phyloP scores from a whole-genome alignment of 176 grass and related monocot species.

The Oryza longistaminata region DNA sequence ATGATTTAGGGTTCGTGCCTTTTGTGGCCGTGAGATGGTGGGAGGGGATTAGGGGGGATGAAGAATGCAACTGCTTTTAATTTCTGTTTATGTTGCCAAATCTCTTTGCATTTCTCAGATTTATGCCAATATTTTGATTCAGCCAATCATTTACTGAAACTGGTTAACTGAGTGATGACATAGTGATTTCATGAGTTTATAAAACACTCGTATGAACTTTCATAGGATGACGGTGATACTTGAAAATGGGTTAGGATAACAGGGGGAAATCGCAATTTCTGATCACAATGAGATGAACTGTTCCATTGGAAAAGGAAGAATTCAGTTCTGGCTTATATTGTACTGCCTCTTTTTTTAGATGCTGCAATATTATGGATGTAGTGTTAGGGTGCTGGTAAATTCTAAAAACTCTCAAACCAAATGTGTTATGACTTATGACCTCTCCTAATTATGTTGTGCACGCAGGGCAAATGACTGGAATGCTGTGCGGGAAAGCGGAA shows the following conservation, averaged over 20 bases:
- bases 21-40: neutral
- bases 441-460: neutral
- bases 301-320: neutral
- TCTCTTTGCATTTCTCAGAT: neutral
- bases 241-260: neutral
- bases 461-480: slow-evolving; percentile 30
- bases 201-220: neutral
- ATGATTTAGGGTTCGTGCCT: neutral
- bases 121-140: neutral
- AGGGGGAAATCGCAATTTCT: neutral
- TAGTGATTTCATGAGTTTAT: neutral
- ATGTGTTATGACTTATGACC: neutral
- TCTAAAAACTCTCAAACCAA: neutral
- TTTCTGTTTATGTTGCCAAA: neutral
- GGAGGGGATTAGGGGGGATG: neutral
- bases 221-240: neutral
- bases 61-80: neutral
- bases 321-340: neutral
- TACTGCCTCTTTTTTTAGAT: neutral
- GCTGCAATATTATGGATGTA: neutral
- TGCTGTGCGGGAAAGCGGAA: slow-evolving; percentile 38
- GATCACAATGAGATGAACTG: neutral
- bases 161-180: neutral
- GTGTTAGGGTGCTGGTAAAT: neutral
- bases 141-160: neutral